Percentiles rank a stretch among this genome's conserved stretches.
These are phyloP conservation scores for Bolboschoenoplectus hybrid DNA, from an alignment of 202 grass and related monocot species.

Conservation along the genomic window DNA sequence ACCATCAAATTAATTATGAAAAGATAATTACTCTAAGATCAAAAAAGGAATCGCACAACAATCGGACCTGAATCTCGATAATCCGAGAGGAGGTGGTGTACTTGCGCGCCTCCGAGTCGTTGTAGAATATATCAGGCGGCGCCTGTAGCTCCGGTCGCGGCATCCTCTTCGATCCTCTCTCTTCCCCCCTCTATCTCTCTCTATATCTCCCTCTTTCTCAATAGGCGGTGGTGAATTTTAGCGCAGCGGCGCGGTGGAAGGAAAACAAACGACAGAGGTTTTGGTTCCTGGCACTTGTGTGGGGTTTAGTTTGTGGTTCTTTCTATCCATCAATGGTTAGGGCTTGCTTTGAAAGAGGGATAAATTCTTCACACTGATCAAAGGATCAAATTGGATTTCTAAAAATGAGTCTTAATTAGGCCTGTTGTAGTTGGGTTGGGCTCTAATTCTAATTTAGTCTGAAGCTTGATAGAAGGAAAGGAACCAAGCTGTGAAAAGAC, in stretches of 20 bases:
- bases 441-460: background rate
- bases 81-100: conserved; percentile 98
- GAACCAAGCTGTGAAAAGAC: background rate
- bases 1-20: conserved; percentile 5
- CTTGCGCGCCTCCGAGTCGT: conserved; percentile 87
- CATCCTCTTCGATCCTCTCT: conserved; percentile 43
- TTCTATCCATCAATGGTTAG: background rate
- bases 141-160: conserved; percentile 88
- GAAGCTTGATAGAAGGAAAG: background rate
- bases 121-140: conserved; percentile 96
- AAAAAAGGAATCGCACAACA: background rate
- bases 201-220: background rate
- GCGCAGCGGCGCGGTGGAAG: conserved; percentile 30
- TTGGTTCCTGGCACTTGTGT: background rate
- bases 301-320: conserved; percentile 24
- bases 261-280: background rate
- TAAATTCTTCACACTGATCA: too few species aligned
- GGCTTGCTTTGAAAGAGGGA: background rate
- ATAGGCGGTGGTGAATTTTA: background rate
- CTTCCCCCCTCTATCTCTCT: background rate
- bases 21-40: background rate
- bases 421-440: background rate
- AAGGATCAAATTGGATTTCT: background rate
- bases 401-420: background rate
- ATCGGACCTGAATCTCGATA: conserved; percentile 81